A percentile compares a stretch with the other conserved stretches of the same genome.
phyloP scores from a whole-genome alignment of 768 basidiomycete genomes.

The Mycena metata region DNA sequence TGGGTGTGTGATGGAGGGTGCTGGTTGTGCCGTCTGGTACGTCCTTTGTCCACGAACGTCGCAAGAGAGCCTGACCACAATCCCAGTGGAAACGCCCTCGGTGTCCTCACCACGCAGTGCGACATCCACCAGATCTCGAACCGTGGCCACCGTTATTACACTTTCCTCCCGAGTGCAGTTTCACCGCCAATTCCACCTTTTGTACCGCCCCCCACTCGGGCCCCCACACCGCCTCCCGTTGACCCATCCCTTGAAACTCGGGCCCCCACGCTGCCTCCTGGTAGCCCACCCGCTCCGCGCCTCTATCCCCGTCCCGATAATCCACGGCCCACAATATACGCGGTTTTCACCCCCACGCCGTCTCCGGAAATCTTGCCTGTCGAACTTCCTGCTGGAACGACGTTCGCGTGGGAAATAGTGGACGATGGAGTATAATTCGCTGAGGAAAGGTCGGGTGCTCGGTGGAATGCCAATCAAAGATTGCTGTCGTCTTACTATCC shows the following conservation, averaged over 20 bases:
- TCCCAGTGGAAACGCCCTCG: constrained; percentile 16
- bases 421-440: too few species aligned
- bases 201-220: not conserved
- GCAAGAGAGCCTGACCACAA: not conserved
- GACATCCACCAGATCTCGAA: not conserved
- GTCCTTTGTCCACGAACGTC: not conserved
- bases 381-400: not conserved
- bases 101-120: constrained; percentile 3
- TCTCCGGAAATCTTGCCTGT: constrained; percentile 14
- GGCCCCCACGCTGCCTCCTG: not conserved
- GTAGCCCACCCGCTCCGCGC: constrained; percentile 19
- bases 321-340: too few species aligned
- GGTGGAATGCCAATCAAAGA: too few species aligned
- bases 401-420: too few species aligned
- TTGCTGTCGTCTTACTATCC: too few species aligned
- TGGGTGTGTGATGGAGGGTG: constrained; percentile 8
- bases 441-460: too few species aligned
- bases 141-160: constrained; percentile 18
- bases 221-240: not conserved
- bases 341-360: constrained; percentile 26
- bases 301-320: too few species aligned
- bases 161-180: constrained; percentile 28
- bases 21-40: constrained; percentile 19
- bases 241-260: too few species aligned
- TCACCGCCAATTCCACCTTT: constrained; percentile 20